phyloP scores from a whole-genome alignment of 345 rosid genomes.

The Aegle marmelos region DNA sequence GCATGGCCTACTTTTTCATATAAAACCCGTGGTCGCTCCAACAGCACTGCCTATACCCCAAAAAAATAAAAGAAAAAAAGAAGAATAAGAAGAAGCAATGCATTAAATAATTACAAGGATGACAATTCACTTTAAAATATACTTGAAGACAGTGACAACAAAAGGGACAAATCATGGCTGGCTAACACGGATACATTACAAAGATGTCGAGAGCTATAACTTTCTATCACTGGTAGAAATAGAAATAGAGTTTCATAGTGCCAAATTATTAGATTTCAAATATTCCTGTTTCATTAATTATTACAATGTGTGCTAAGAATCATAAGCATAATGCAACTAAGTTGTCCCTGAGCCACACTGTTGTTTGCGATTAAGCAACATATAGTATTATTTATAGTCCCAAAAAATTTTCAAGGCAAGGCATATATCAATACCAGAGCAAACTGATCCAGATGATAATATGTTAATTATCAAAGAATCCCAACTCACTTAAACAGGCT shows the following conservation, averaged over 20 bases:
- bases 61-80: not conserved
- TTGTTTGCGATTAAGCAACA: not conserved
- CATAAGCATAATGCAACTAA: not conserved
- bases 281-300: not conserved
- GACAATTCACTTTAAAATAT: not conserved
- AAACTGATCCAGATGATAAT: not conserved
- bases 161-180: too few relatives aligned
- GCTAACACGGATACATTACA: not conserved
- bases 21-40: slow-evolving; percentile 66
- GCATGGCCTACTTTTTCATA: slow-evolving; percentile 60
- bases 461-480: not conserved
- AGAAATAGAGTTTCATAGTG: not conserved
- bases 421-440: not conserved
- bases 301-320: not conserved
- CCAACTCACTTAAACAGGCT: not conserved
- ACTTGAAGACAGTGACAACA: not conserved
- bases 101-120: not conserved
- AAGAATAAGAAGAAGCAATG: not conserved
- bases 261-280: not conserved
- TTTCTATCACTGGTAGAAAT: not conserved
- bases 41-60: slow-evolving; percentile 42
- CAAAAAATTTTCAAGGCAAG: not conserved
- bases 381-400: too few relatives aligned
- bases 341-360: not conserved
- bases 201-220: not conserved